Evolutionary conservation across 2,329 filamentous ascomycete species (phyloP), one percentile per base, ranked within the genome.

Genomic region (Fusarium sp.): DNA sequence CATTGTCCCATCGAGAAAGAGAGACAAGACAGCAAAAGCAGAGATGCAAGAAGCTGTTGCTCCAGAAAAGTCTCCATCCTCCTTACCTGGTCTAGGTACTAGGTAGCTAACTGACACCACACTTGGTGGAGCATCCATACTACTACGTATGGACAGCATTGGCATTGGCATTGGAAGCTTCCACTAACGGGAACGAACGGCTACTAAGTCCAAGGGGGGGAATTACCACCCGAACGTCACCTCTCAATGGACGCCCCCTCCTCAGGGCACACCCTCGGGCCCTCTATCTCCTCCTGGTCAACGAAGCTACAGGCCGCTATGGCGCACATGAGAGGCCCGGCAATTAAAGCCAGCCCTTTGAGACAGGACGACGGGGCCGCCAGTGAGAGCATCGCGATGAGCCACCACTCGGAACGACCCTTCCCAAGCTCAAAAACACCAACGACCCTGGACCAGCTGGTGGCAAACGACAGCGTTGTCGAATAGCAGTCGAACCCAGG

Each of bases 131-230:
- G 58, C 56, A 62, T 30, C 28, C 28, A 30, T 30, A 30, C 24
- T 22, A 22, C 24, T 24, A 24, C 24, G 2, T 24, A 24, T 24
- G 24, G 24, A 24, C 24, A 22, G 22, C 22, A 22, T 22, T 62
- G 56, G 56, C 58, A 62, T 45, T 50, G 58, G 10, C 17, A 37
- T 37, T 37, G 35, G 35, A 37, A 37, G 35, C 35, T 37, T 61
- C 70, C 71, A 72, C 69, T 63, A 60, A 71, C 70, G 71, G 71
- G 71, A 73, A 65, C 71, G 71, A 72, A 73, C 71, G 71, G 71
- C 69, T 71, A 59, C 70, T 72, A 72, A 62, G 54, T 64, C 61
- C 46, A 64, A 64, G 61, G 61, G 67, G 61, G 52, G 37, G 56
- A 9, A 17, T n/a, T 53, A 53, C 46, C 61, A 57, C 60, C 62